phyloP scores from a whole-genome alignment of 1,284 basidiomycete genomes.

The Irpex sp. region DNA sequence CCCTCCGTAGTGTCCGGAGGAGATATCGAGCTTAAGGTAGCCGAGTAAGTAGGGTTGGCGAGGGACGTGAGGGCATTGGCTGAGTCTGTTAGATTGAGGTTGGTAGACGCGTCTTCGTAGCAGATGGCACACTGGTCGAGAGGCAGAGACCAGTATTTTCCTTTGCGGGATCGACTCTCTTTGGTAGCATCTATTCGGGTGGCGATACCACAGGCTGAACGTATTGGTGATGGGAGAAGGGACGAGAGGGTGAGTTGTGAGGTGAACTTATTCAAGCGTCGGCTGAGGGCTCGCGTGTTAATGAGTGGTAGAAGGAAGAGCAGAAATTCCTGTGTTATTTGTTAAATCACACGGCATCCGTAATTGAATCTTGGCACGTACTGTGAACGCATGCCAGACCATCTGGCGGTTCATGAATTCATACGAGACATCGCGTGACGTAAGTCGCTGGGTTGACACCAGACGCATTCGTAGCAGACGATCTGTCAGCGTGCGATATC shows the following conservation, averaged over 20 bases:
- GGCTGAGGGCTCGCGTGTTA: conserved; percentile 70
- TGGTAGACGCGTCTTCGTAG: conserved; percentile 75
- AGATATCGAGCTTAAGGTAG: conserved; percentile 15
- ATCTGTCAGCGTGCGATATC: conserved; percentile 90
- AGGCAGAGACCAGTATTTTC: conserved; percentile 73
- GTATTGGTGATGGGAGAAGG: conserved; percentile 41
- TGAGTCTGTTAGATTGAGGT: conserved; percentile 62
- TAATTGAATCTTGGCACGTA: conserved; percentile 45
- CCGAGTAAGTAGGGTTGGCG: conserved; percentile 24
- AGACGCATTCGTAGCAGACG: conserved; percentile 86
- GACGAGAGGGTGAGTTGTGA: conserved; percentile 42
- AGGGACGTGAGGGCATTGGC: conserved; percentile 56
- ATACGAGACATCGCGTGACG: conserved; percentile 92
- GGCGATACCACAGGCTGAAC: conserved; percentile 20
- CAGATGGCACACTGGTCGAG: conserved; percentile 84
- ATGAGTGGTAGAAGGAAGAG: conserved; percentile 93
- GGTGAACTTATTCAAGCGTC: conserved; percentile 54
- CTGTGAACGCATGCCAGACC: conserved; percentile 99
- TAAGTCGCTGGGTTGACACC: conserved; percentile 76
- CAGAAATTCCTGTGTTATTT: conserved; percentile 85
- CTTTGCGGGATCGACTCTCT: conserved; percentile 34
- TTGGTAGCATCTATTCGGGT: conserved; percentile 31
- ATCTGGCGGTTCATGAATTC: conserved; percentile 99
- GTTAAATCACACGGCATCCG: conserved; percentile 7
- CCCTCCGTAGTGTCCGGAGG: conserved; percentile 16